A percentile compares a stretch with the other conserved stretches of the same genome.
These are phyloP conservation scores for Theileria annulata DNA, from an alignment of 169 alveolate species.

Conservation along the genomic window DNA sequence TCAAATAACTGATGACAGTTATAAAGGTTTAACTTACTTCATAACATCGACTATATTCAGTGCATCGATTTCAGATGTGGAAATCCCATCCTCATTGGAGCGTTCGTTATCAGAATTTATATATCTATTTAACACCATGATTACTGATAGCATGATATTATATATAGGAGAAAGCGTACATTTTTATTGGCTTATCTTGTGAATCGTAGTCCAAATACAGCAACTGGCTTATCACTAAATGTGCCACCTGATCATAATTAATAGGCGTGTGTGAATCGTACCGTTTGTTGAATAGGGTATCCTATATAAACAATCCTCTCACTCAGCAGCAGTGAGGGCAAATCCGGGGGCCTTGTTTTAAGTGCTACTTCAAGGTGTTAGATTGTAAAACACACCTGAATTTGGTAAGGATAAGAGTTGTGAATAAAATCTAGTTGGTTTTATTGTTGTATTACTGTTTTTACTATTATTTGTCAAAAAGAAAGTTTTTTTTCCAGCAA, in stretches of 20 bases:
- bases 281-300: slow-evolving; percentile 68
- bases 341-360: slow-evolving; percentile 43
- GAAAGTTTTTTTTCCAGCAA: background rate
- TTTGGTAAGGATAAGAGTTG: background rate
- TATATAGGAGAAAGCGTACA: slow-evolving; percentile 25
- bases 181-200: slow-evolving; percentile 71
- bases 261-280: background rate
- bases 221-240: slow-evolving; percentile 67
- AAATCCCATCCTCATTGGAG: slow-evolving; percentile 52
- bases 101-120: slow-evolving; percentile 65
- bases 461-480: background rate
- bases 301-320: slow-evolving; percentile 72
- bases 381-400: background rate
- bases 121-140: slow-evolving; percentile 8
- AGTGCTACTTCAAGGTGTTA: background rate
- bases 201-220: slow-evolving; percentile 73
- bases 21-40: slow-evolving; percentile 24
- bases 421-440: background rate
- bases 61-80: slow-evolving; percentile 69
- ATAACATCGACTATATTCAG: slow-evolving; percentile 74
- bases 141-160: background rate
- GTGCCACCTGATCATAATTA: slow-evolving; percentile 44
- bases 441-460: background rate
- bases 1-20: slow-evolving; percentile 22
- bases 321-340: slow-evolving; percentile 66